These are phyloP conservation scores for Schizosaccharomyces cryophilus DNA, from an alignment of 805 yeast species.

Conservation along the genomic window DNA sequence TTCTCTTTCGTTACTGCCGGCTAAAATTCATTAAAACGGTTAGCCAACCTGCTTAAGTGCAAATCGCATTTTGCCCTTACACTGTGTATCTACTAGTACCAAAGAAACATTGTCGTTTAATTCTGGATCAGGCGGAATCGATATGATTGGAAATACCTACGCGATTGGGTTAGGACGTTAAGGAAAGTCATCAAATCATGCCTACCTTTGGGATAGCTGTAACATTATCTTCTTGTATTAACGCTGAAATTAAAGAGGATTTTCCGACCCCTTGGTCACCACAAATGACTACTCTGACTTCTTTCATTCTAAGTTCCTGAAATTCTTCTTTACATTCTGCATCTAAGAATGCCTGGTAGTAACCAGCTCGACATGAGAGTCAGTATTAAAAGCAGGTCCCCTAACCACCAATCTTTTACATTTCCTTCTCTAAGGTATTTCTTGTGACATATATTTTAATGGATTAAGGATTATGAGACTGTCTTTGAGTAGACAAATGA, in stretches of 20 bases:
- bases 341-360: too few species aligned
- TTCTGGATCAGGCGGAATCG: slow-evolving; percentile 48
- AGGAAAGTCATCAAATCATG: slow-evolving; percentile 21
- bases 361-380: too few species aligned
- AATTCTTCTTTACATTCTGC: too few species aligned
- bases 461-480: too few species aligned
- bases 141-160: slow-evolving; percentile 57
- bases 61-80: background rate
- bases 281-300: slow-evolving; percentile 61
- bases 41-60: background rate
- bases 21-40: slow-evolving; percentile 4
- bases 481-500: too few species aligned
- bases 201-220: slow-evolving; percentile 16
- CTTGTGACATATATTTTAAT: too few species aligned
- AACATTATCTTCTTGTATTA: slow-evolving; percentile 19
- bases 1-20: slow-evolving; percentile 29
- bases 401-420: too few species aligned
- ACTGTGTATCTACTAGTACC: slow-evolving; percentile 56
- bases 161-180: slow-evolving; percentile 42
- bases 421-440: too few species aligned
- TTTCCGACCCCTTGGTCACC: slow-evolving; percentile 33
- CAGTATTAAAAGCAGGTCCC: too few species aligned
- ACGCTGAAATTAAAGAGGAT: slow-evolving; percentile 34
- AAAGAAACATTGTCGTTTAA: slow-evolving; percentile 35
- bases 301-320: slow-evolving; percentile 11